Base-by-base conservation (phyloP, 140 eudicot genomes). In the Cichorium intybus region DNA sequence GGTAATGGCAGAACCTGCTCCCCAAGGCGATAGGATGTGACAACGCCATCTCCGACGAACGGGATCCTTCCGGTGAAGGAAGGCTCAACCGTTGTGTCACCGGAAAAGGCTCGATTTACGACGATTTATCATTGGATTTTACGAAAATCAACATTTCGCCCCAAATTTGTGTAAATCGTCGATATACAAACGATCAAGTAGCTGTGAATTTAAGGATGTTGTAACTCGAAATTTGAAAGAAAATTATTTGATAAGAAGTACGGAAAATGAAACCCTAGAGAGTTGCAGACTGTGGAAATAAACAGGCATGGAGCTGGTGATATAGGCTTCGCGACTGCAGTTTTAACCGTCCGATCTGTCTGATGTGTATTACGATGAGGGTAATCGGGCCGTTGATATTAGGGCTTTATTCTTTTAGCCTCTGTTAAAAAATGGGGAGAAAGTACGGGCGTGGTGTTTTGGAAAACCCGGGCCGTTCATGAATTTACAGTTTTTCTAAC, bases 11-110 rank as follows among this genome's bases (percentile, higher is more conserved):
- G 62, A 26, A 33, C 34, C 70, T 27, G 18, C 77, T 71, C 70
- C 77, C 70, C 77, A 71, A 71, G 77, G 64, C 56, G 57, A 71
- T 57, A 62, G 70, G 70, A 71, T 71, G 65, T 71, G 77, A 62
- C 70, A 62, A 71, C 56, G 64, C 77, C 20, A 15, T 39, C 17
- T 61, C 15, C 53, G 21, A 49, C 11, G 41, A 50, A 29, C 37
- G 70, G 77, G 59, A 71, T 18, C 48, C 47, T 62, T 22, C 54
- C 6, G 10, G 7, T 18, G 53, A 18, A 3, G n/a, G 8, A 7
- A 37, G 22, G 69, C 77, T 62, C 64, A 26, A 71, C 77, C 24
- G 73, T 10, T 56, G 60, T 56, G 7, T 10, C 1, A 8, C 41
- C 37, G 37, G 20, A 56, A 52, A 53, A 18, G 15, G 71, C 70